phyloP scores from a whole-genome alignment of 2,329 filamentous ascomycete species.

The Cordyceps fumosorosea region DNA sequence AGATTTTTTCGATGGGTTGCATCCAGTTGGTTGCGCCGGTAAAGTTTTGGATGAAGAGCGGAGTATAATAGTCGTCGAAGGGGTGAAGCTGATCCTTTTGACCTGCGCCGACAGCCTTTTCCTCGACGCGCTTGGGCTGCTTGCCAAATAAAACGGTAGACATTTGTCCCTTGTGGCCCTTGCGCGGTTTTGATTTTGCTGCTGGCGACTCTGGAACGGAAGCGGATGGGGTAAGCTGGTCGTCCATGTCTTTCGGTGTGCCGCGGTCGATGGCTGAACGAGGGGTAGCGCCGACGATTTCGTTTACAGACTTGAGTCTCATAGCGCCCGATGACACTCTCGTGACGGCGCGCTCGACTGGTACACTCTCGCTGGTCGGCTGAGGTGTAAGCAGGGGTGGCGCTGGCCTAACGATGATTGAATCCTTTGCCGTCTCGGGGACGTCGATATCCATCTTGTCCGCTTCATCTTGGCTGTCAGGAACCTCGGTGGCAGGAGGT shows the following conservation, averaged over 20 bases:
- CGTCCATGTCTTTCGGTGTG: slow-evolving; percentile 23
- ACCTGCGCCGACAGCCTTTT: slow-evolving; percentile 37
- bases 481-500: slow-evolving; percentile 21
- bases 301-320: slow-evolving; percentile 64
- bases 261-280: slow-evolving; percentile 23
- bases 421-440: slow-evolving; percentile 16
- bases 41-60: slow-evolving; percentile 54
- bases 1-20: slow-evolving; percentile 61
- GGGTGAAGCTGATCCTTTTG: slow-evolving; percentile 37
- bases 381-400: slow-evolving; percentile 14
- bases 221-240: slow-evolving; percentile 35
- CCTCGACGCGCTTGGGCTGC: slow-evolving; percentile 43
- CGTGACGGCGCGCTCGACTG: slow-evolving; percentile 53
- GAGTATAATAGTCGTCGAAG: slow-evolving; percentile 58
- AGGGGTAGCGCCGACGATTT: slow-evolving; percentile 59
- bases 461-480: slow-evolving; percentile 29
- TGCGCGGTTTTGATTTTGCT: slow-evolving; percentile 35
- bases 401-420: slow-evolving; percentile 5
- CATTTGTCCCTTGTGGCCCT: slow-evolving; percentile 56
- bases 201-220: slow-evolving; percentile 38
- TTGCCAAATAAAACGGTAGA: slow-evolving; percentile 77
- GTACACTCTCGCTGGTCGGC: slow-evolving; percentile 13
- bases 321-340: slow-evolving; percentile 64
- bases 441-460: slow-evolving; percentile 31
- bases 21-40: slow-evolving; percentile 51